Evolutionary conservation across 1,284 basidiomycete genomes (phyloP), one percentile per base, ranked within the genome.

Genomic region (Rhodotorula sp.): DNA sequence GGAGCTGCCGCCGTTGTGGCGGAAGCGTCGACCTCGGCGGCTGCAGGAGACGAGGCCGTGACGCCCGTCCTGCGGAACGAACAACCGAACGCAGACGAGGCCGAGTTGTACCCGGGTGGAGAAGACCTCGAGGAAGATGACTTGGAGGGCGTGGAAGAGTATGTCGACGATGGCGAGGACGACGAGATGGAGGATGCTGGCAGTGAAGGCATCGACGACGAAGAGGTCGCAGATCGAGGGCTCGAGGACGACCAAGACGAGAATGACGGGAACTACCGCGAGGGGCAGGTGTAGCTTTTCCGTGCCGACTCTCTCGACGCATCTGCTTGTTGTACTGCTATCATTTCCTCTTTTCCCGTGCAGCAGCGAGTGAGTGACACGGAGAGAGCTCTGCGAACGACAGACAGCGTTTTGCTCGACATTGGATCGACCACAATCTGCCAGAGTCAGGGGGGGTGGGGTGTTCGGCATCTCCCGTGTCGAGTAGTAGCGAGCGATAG

Each of bases 201-300:
- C 2, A 76, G 74, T 3, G 78, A 79, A 19, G 78, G 78, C 19
- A 69, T 76, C 31, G 80, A 79, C 57, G 80, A 80, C 56, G 79
- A 70, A 6, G 64, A 62, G 5, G 49, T 23, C 15, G 72, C 56
- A 21, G 67, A 59, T 7, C 58, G 45, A 19, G 67, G 38, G 14
- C 19, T n/a, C 23, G 63, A 60, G n/a, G 56, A 52, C 5, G 70
- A 60, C 50, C 57, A 57, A 43, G 60, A 26, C 38, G 54, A 63
- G 14, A 50, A 50, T 16, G 60, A 26, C 38, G 54, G 60, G 5
- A 50, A 50, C 21, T 60, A 59, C 28, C 34, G 50, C 18, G 57
- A 60, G n/a, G 62, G 26, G 18, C 43, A 59, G 34, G 57, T 26
- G 38, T 59, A 43, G 38, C 7, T 14, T 59, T 59, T 4, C 10